phyloP scores from a whole-genome alignment of 1,284 basidiomycete species.

The Mycena citricolor region DNA sequence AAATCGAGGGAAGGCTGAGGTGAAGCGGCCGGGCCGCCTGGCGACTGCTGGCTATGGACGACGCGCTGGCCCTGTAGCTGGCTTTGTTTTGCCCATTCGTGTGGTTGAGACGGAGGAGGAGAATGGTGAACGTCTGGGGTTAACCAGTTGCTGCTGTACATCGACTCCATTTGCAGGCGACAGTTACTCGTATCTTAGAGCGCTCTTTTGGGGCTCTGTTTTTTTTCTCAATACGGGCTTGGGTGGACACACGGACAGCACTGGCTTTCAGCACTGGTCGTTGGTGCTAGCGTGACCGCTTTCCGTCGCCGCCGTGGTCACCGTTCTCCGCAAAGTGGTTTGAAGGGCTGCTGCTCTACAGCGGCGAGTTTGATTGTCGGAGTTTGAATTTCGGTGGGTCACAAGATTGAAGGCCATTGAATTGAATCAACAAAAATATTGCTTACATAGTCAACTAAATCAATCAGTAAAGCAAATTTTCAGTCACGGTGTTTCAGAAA shows the following conservation, averaged over 20 bases:
- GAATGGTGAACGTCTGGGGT: slow-evolving; percentile 38
- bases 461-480: background rate
- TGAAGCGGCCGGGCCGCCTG: slow-evolving; percentile 20
- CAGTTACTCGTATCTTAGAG: too few relatives aligned
- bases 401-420: too few relatives aligned
- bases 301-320: slow-evolving; percentile 4
- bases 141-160: slow-evolving; percentile 58
- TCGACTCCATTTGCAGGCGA: slow-evolving; percentile 39
- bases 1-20: slow-evolving; percentile 34
- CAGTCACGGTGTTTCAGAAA: background rate
- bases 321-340: slow-evolving; percentile 2
- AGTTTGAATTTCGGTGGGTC: background rate
- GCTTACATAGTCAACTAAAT: too few relatives aligned
- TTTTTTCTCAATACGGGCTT: slow-evolving; percentile 36
- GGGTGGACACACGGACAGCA: background rate
- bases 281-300: slow-evolving; percentile 1
- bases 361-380: background rate
- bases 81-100: slow-evolving; percentile 40
- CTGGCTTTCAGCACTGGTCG: slow-evolving; percentile 3
- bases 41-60: slow-evolving; percentile 11
- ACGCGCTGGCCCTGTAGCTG: too few relatives aligned
- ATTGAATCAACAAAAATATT: too few relatives aligned
- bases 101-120: slow-evolving; percentile 26
- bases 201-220: slow-evolving; percentile 32
- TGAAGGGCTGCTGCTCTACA: background rate